These are phyloP conservation scores for Lentinula sp. DNA, from an alignment of 768 basidiomycete genomes.

Conservation along the genomic window DNA sequence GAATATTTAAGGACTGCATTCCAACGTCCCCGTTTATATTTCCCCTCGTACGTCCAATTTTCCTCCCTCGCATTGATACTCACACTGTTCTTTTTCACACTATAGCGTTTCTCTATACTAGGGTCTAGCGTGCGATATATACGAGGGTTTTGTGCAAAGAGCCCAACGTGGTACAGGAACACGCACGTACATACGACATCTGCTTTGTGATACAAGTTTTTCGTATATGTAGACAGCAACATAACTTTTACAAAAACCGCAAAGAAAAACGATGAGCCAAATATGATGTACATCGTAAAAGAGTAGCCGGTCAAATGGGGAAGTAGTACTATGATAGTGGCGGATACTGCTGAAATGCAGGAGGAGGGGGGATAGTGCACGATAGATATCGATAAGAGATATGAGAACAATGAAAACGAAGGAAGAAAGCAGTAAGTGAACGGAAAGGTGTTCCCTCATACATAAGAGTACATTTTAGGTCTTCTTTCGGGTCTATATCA, in stretches of 20 bases:
- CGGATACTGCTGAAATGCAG: neutral
- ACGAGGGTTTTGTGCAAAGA: too few relatives aligned
- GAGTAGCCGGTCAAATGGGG: neutral
- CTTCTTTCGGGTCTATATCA: neutral
- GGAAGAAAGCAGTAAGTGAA: neutral
- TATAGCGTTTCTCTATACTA: too few relatives aligned
- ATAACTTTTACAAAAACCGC: neutral
- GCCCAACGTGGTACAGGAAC: too few relatives aligned
- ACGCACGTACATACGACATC: too few relatives aligned
- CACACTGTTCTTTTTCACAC: too few relatives aligned
- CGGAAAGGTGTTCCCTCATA: neutral
- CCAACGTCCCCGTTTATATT: too few relatives aligned
- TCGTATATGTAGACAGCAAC: neutral
- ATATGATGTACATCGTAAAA: neutral
- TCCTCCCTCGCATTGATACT: too few relatives aligned
- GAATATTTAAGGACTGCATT: too few relatives aligned
- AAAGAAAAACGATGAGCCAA: neutral
- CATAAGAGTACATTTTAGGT: neutral
- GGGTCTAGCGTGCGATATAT: too few relatives aligned
- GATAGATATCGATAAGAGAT: slow-evolving; percentile 5
- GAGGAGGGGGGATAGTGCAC: neutral
- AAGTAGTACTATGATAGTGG: neutral
- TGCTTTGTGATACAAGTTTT: neutral
- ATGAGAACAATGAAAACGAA: neutral
- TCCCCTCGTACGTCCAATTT: too few relatives aligned